Evolutionary conservation across 495 filamentous ascomycete species (phyloP).

Genomic region (Lasiosphaeriaceae sp.): DNA sequence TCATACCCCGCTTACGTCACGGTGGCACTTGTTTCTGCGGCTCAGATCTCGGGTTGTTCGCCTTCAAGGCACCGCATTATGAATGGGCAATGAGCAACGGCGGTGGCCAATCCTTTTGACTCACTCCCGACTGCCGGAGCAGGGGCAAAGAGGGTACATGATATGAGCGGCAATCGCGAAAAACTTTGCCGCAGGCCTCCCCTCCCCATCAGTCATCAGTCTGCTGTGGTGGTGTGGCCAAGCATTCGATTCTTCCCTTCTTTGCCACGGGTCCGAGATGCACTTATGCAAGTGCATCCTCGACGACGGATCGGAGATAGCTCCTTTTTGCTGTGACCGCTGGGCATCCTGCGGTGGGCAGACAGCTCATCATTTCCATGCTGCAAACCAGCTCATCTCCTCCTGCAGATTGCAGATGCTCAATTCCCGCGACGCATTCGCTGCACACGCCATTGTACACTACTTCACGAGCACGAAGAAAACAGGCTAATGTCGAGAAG

Average conservation of each 20-base stretch:
- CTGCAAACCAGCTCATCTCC: not conserved
- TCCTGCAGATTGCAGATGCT: not conserved
- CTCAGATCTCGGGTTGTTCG: not conserved
- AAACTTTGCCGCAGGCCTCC: too few relatives aligned
- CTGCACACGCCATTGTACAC: not conserved
- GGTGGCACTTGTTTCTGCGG: not conserved
- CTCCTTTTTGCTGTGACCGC: too few relatives aligned
- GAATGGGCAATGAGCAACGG: not conserved
- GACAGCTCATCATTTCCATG: not conserved
- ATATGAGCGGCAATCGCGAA: not conserved
- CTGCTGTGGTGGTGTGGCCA: not conserved
- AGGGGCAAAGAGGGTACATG: not conserved
- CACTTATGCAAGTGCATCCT: not conserved
- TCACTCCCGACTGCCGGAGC: slow-evolving; percentile 1
- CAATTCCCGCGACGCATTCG: not conserved
- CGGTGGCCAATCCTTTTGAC: slow-evolving; percentile 5
- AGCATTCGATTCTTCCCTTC: too few relatives aligned
- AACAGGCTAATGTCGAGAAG: slow-evolving; percentile 20
- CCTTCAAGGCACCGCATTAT: not conserved
- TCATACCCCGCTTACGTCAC: not conserved
- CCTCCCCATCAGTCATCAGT: not conserved
- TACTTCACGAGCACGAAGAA: not conserved
- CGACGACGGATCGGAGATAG: not conserved
- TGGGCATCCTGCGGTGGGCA: not conserved
- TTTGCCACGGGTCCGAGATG: too few relatives aligned